Conservation (phyloP, 1,284 basidiomycete genomes). For the Tylopilus sp. region DNA sequence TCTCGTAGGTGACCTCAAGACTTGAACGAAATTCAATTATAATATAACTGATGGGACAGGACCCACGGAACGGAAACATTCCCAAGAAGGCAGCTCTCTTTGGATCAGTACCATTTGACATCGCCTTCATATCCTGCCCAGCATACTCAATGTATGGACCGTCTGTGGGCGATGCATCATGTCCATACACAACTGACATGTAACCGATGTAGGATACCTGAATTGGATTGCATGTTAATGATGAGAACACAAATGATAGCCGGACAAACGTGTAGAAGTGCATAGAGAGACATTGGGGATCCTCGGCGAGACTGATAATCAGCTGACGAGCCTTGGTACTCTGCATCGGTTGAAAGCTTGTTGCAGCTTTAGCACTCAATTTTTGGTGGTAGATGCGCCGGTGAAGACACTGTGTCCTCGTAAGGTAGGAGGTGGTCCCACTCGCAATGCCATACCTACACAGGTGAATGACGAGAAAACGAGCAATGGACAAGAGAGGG, state of each 20-base stretch:
- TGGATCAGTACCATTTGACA: slow-evolving; percentile 20
- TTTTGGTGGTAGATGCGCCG: slow-evolving; percentile 29
- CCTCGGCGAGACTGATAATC: slow-evolving; percentile 20
- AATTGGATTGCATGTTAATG: neutral
- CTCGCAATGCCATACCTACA: slow-evolving; percentile 26
- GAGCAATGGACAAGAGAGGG: neutral
- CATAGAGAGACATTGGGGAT: slow-evolving; percentile 16
- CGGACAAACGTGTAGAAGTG: slow-evolving; percentile 25
- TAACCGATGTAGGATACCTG: slow-evolving; percentile 28
- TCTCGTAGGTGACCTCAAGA: slow-evolving; percentile 24
- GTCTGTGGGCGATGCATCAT: slow-evolving; percentile 19
- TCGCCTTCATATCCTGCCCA: slow-evolving; percentile 20
- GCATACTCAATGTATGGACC: slow-evolving; percentile 26
- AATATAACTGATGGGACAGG: neutral
- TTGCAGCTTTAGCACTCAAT: slow-evolving; percentile 16
- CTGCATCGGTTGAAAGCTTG: slow-evolving; percentile 24
- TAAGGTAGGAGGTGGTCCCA: slow-evolving; percentile 26
- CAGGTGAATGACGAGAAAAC: neutral
- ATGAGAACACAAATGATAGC: neutral
- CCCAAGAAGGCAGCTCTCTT: slow-evolving; percentile 25
- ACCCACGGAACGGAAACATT: slow-evolving; percentile 28
- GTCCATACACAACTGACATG: slow-evolving; percentile 30
- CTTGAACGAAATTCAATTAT: slow-evolving; percentile 11
- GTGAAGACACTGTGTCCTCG: slow-evolving; percentile 27
- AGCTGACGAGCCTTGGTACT: slow-evolving; percentile 21